These are phyloP conservation scores for Starmerella cellae DNA, from an alignment of 805 yeast species.

Conservation along the genomic window DNA sequence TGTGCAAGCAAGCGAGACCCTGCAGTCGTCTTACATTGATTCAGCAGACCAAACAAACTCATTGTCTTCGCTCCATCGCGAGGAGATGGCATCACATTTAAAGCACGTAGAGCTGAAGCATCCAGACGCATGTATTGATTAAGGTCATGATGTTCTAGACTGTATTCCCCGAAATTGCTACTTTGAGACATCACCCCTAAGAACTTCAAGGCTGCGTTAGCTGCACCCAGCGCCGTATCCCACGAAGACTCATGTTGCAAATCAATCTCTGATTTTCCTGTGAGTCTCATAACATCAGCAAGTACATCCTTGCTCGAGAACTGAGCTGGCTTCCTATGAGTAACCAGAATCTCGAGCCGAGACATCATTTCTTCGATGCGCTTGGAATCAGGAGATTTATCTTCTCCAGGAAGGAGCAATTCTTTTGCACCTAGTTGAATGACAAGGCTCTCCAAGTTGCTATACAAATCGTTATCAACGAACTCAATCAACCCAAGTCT, in stretches of 20 bases:
- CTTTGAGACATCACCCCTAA: slow-evolving; percentile 50
- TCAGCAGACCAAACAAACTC: slow-evolving; percentile 71
- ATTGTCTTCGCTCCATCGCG: slow-evolving; percentile 36
- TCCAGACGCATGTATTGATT: slow-evolving; percentile 82
- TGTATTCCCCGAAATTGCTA: slow-evolving; percentile 37
- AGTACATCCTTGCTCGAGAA: slow-evolving; percentile 42
- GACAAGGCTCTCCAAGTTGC: slow-evolving; percentile 72
- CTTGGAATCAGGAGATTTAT: slow-evolving; percentile 32
- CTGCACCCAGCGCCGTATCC: slow-evolving; percentile 43
- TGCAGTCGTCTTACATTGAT: slow-evolving; percentile 78
- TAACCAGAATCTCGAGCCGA: slow-evolving; percentile 61
- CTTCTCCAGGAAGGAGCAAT: slow-evolving; percentile 42
- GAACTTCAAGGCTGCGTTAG: slow-evolving; percentile 57
- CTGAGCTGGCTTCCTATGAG: slow-evolving; percentile 43
- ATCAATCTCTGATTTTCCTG: slow-evolving; percentile 35
- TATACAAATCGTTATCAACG: slow-evolving; percentile 72
- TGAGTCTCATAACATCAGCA: slow-evolving; percentile 60
- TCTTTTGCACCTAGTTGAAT: slow-evolving; percentile 87
- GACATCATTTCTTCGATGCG: slow-evolving; percentile 62
- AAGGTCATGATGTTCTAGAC: slow-evolving; percentile 54
- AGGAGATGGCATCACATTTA: slow-evolving; percentile 65
- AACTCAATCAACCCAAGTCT: slow-evolving; percentile 64
- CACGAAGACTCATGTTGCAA: slow-evolving; percentile 34
- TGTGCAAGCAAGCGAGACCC: slow-evolving; percentile 79
- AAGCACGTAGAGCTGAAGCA: slow-evolving; percentile 74